Evolutionary conservation across 2,329 filamentous ascomycete genomes (phyloP), one percentile per base, ranked within the genome.

Genomic region (Arthrobotrys musiformis): DNA sequence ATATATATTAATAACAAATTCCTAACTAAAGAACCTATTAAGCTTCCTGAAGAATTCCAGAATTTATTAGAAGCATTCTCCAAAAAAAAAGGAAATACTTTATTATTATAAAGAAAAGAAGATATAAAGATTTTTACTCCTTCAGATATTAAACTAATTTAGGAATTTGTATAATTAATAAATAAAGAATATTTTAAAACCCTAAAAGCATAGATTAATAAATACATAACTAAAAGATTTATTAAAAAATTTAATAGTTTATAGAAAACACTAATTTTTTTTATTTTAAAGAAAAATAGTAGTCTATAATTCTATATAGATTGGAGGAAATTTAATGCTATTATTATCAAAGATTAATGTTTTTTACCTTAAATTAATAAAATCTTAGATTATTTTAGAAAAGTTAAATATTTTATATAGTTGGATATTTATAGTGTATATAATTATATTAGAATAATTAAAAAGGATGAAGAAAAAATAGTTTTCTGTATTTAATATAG

Each of bases 201-300:
- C 8, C 37, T 61, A n/a, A 40, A 61, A 46, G 1, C 9, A 5
- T 46, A 15, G n/a, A 50, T 50, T 15, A 15, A 26, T 4, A 15
- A 26, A 28, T 28, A 26, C 28, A 50, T 28, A 50, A 50, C 11
- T n/a, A 50, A 50, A 50, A 28, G 28, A 50, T 50, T 28, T 50
- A 26, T 50, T 28, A n/a, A 28, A 28, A 50, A 19, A 28, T 61
- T 61, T 61, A 40, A 61, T 40, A 61, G 9, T 61, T 61, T 44
- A 40, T 61, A 61, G n/a, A 17, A 28, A 28, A 28, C n/a, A 61
- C 17, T n/a, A n/a, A 50, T 50, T n/a, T 50, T 50, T 11, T 50
- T 50, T 28, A 28, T 50, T n/a, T n/a, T n/a, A 28, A 50, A 50
- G n/a, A 50, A 50, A 50, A 28, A 50, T 28, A 28, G 11, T n/a